A percentile compares a stretch with the other conserved stretches of the same genome.
Evolutionary conservation across 768 basidiomycete genomes (phyloP).

Genomic region (Fomitopsis pulvina): DNA sequence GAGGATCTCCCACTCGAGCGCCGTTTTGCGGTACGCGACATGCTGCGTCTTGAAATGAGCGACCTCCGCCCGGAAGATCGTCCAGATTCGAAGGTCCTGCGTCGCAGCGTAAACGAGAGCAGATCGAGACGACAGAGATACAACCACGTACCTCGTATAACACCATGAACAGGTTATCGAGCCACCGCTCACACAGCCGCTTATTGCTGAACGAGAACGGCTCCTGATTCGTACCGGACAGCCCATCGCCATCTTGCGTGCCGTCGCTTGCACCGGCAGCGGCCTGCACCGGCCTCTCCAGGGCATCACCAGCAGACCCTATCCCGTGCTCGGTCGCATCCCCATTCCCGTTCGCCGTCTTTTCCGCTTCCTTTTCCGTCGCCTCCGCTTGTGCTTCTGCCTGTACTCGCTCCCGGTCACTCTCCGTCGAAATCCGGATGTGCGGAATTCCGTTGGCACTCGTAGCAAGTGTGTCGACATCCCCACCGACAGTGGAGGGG

Average conservation of each 20-base stretch:
- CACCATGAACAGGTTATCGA: slow-evolving; percentile 98
- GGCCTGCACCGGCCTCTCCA: slow-evolving; percentile 40
- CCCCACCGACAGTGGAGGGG: slow-evolving; percentile 15
- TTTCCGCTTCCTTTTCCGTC: slow-evolving; percentile 34
- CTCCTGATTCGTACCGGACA: slow-evolving; percentile 33
- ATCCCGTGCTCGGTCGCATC: slow-evolving; percentile 30
- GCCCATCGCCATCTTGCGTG: slow-evolving; percentile 18
- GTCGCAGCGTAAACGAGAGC: neutral
- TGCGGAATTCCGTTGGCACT: slow-evolving; percentile 39
- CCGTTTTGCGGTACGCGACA: slow-evolving; percentile 95
- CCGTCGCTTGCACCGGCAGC: slow-evolving; percentile 27
- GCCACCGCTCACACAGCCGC: slow-evolving; percentile 93
- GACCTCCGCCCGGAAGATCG: slow-evolving; percentile 97
- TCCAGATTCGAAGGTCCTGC: slow-evolving; percentile 95
- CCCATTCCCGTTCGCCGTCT: slow-evolving; percentile 30
- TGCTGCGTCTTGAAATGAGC: slow-evolving; percentile 99
- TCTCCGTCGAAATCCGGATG: slow-evolving; percentile 54
- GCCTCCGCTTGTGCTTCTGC: slow-evolving; percentile 49
- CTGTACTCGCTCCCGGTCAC: slow-evolving; percentile 33
- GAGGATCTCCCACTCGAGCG: slow-evolving; percentile 96
- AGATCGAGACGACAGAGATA: neutral
- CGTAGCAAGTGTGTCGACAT: slow-evolving; percentile 18
- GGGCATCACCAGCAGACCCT: slow-evolving; percentile 18
- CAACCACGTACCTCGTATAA: slow-evolving; percentile 73
- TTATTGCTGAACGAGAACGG: slow-evolving; percentile 94